Evolutionary conservation across 106 monocot species (phyloP), one percentile per base, ranked within the genome.

Genomic region (Phalaenopsis equestris): DNA sequence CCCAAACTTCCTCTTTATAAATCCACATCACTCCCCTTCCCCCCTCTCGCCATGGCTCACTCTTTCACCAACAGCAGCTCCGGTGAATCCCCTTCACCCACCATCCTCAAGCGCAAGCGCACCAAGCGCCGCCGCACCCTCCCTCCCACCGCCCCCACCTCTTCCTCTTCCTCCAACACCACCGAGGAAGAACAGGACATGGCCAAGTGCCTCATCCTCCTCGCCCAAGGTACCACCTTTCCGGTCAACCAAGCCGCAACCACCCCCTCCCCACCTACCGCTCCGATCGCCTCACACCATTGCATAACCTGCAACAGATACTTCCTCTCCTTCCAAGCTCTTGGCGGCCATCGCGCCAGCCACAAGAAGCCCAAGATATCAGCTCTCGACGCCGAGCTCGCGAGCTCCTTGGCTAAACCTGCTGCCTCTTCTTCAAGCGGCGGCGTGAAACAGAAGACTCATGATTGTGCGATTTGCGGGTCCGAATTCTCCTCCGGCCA

Each of bases 401-500:
- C 38, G 1, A 15, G 38, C 70, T 14, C 38, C 36, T 11, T 39
- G 8, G 14, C 39, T 3, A 70, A 45, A 39, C 43, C 42, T 3
- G 7, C n/a, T 1, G 18, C 43, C n/a, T 74, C 36, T 74, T 74
- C 42, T 41, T 2, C 47, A 21, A 11, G 38, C 79, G 4, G 19
- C 16, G 41, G 74, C 45, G 41, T 16, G 12, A 76, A 41, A 73
- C 58, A 65, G 82, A 23, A 49, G 14, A 76, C 42, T 1, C 76
- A 76, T 14, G 90, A 88, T 89, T 97, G 96, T 77, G 87, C 89
- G 9, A 83, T 97, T 65, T 97, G 96, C 64, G 87, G 91, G 4
- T 78, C 89, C 8, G 96, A 94, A 77, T 97, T 97, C 82, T 85
- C 86, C 21, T 92, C 96, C 8, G 96, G 96, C 24, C 96, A 97